These are phyloP conservation scores for Brassica cretica DNA, from an alignment of 345 rosid species.

Conservation along the genomic window DNA sequence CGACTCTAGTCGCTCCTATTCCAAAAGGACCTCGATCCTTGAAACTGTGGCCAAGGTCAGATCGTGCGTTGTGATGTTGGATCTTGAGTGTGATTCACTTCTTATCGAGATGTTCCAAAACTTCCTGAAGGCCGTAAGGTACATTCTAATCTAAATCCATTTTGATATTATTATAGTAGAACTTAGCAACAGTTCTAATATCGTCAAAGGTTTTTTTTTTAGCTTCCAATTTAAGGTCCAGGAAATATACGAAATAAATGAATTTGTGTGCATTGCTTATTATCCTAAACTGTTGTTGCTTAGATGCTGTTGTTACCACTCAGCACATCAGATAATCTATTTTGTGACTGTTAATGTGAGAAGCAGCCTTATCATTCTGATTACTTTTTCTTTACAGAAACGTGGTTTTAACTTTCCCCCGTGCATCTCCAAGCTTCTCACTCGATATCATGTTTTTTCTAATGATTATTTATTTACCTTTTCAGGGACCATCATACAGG, in stretches of 20 bases:
- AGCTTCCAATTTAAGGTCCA: not conserved
- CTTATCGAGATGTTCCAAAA: slow-evolving; percentile 87
- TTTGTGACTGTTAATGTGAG: too few species aligned
- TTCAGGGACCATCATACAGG: slow-evolving; percentile 77
- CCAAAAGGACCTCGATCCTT: slow-evolving; percentile 76
- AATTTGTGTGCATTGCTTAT: slow-evolving; percentile 16
- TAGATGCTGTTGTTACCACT: slow-evolving; percentile 18
- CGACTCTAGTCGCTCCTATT: slow-evolving; percentile 55
- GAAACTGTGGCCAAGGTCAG: slow-evolving; percentile 97
- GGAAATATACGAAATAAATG: not conserved
- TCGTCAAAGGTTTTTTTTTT: not conserved
- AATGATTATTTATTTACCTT: slow-evolving; percentile 24
- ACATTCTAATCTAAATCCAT: slow-evolving; percentile 28
- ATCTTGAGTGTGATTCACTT: slow-evolving; percentile 90
- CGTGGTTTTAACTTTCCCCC: slow-evolving; percentile 16
- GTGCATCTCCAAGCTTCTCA: slow-evolving; percentile 2
- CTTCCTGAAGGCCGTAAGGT: slow-evolving; percentile 85
- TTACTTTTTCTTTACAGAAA: not conserved
- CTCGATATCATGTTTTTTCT: not conserved
- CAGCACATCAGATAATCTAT: not conserved
- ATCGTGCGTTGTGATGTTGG: slow-evolving; percentile 96
- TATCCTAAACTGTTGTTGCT: not conserved
- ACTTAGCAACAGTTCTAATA: not conserved
- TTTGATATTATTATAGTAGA: slow-evolving; percentile 42
- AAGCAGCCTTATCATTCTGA: too few species aligned